Evolutionary conservation across 1,139 yeast species (phyloP).

Genomic region (Yarrowia galli): DNA sequence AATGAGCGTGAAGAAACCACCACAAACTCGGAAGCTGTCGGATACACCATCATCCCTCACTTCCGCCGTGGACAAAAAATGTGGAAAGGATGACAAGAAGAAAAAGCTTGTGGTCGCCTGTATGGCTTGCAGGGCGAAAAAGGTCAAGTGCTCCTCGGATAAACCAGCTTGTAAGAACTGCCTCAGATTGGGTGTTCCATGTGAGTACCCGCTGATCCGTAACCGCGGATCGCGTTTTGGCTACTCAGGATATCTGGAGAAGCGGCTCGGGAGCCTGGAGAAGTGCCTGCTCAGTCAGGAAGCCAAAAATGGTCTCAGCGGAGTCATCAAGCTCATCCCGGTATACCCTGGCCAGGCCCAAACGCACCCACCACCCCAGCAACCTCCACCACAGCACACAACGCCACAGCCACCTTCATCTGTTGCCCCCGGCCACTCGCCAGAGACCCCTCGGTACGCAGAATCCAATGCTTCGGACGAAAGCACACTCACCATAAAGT

Average conservation of each 20-base stretch:
- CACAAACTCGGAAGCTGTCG: slow-evolving; percentile 34
- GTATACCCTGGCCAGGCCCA: slow-evolving; percentile 21
- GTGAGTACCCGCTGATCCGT: slow-evolving; percentile 52
- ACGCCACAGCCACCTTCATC: slow-evolving; percentile 8
- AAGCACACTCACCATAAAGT: slow-evolving; percentile 30
- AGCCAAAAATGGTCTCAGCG: slow-evolving; percentile 18
- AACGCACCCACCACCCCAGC: slow-evolving; percentile 9
- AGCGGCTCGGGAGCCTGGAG: slow-evolving; percentile 48
- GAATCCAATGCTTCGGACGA: slow-evolving; percentile 27
- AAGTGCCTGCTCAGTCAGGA: slow-evolving; percentile 41
- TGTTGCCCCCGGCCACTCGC: not conserved
- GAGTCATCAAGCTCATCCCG: slow-evolving; percentile 10
- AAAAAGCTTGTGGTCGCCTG: slow-evolving; percentile 52
- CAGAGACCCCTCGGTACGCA: slow-evolving; percentile 2
- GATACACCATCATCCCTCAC: slow-evolving; percentile 14
- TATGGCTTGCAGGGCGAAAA: slow-evolving; percentile 51
- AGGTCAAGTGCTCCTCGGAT: slow-evolving; percentile 52
- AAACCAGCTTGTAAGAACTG: slow-evolving; percentile 54
- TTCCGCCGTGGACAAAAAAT: slow-evolving; percentile 5
- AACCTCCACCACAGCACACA: slow-evolving; percentile 7
- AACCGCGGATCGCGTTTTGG: slow-evolving; percentile 53
- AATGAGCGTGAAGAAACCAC: slow-evolving; percentile 33
- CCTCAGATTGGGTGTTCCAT: slow-evolving; percentile 49
- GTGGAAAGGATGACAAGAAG: slow-evolving; percentile 28
- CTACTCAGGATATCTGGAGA: slow-evolving; percentile 50